Evolutionary conservation across 371 early-diverging fungal genomes (phyloP), one percentile per base, ranked within the genome.

Genomic region (Apophysomyces trapeziformis): DNA sequence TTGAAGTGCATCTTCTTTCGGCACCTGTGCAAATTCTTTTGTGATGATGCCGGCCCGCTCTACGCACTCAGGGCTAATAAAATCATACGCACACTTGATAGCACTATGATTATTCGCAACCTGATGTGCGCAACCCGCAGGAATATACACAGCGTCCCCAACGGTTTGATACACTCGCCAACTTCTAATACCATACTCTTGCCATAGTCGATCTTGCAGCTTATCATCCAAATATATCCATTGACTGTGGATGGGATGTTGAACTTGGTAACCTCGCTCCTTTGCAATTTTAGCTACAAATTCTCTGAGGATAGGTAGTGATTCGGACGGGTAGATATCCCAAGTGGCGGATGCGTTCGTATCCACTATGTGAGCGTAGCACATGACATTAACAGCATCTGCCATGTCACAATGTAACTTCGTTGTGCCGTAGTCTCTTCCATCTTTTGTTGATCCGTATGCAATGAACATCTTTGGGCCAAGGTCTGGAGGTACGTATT

Each of bases 381-480:
- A 78, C 87, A 92, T 88, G 16, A 91, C 73, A 60, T 92, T 92
- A 38, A 91, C 88, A 0, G 91, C 90, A 63, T 91, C 94, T 0
- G 92, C 85, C 80, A 90, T 85, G 64, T 92, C 92, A 61, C 89
- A 79, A 60, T 90, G 90, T 35, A 92, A 72, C 26, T 84, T 87
- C 1, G 92, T 91, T 0, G 90, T 89, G 38, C 92, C 90, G 5
- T 64, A 63, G 7, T 82, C 79, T 9, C 70, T 65, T 2, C 70
- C 66, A 9, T 60, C 72, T 5, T 76, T 77, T 35, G 63, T 71
- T 2, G 85, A 81, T 2, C 84, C 89, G 62, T 87, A 88, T 0
- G 92, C 89, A 45, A 85, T 86, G 68, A 91, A 90, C 86, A 93
- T 84, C 70, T 91, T 92, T 0, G 92, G 92, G 0, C 92, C 90